Base-by-base conservation (phyloP, 306 rosid genomes). In the Alnus glutinosa region DNA sequence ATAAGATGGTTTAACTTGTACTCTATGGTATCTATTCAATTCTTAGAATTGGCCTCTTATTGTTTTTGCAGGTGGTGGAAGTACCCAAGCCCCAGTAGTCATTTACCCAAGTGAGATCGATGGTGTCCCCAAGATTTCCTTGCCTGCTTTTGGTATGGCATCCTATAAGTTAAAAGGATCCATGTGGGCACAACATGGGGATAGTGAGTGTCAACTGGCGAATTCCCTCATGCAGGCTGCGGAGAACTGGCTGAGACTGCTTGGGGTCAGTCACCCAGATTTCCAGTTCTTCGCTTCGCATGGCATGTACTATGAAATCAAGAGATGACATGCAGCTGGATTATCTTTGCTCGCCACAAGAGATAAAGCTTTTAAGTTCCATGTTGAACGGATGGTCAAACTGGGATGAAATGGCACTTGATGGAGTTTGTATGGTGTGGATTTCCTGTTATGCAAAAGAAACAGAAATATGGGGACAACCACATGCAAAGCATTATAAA, bases 181-280 rank as follows among this genome's bases (percentile, higher is more conserved):
- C 37, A 63, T 86, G 63, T 90, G 98, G 98, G 79, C 79, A 63
- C 89, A 88, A 73, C 85, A 84, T 39, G 89, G 92, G 46, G 75
- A 37, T 14, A 46, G 64, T 44, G 97, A 90, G 77, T 84, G 84
- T 83, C 93, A 87, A 70, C 58, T 4, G 28, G 88, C 87, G 7
- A 84, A 86, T 80, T 92, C 86, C 75, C 94, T 90, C 79, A 74
- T 84, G 85, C 91, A 89, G 79, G 91, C 86, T 34, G 94, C 98
- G 4, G 93, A 83, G 34, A 88, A 88, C 28, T 90, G 98, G 98
- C 87, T 94, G 42, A 86, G 88, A 78, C 42, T n/a, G 74, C 92
- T 10, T 84, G 91, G 83, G 77, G 98, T 92, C 84, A 81, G 84
- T 71, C 98, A 94, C 77, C 97, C 98, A 0, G 97, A 94, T 85